Conservation (phyloP, 306 rosid species). For the Rosa rugosa region DNA sequence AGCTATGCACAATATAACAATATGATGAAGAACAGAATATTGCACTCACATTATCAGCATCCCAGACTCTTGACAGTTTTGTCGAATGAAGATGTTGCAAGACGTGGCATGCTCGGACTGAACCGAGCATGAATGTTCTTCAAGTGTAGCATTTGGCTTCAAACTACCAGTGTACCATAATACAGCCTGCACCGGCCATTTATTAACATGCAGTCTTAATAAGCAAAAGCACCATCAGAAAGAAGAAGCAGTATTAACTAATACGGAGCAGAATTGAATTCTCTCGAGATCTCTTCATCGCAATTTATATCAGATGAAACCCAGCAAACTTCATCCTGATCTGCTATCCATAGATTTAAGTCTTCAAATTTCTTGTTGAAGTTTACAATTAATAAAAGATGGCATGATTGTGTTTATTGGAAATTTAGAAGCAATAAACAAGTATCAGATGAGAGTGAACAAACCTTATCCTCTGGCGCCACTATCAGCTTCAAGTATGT, state of each 20-base stretch:
- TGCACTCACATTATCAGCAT: constrained; percentile 81
- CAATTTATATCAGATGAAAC: background rate
- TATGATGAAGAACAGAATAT: background rate
- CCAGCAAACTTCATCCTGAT: too few species aligned
- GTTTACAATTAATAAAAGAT: too few species aligned
- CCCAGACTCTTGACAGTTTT: constrained; percentile 96
- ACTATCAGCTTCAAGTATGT: too few species aligned
- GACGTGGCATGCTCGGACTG: constrained; percentile 82
- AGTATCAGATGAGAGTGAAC: too few species aligned
- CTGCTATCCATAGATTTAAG: too few species aligned
- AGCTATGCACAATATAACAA: background rate
- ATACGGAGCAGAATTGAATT: constrained; percentile 1
- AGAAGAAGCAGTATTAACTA: background rate
- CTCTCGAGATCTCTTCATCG: background rate
- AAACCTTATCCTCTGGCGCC: too few species aligned
- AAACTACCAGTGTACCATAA: constrained; percentile 78
- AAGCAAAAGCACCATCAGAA: background rate
- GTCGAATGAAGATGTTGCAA: constrained; percentile 28
- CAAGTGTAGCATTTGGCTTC: constrained; percentile 66
- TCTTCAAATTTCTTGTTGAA: too few species aligned
- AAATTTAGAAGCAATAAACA: too few species aligned
- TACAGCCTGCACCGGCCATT: constrained; percentile 75
- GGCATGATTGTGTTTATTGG: too few species aligned
- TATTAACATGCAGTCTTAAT: constrained; percentile 14
- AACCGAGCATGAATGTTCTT: constrained; percentile 94